Evolutionary conservation across 2,329 filamentous ascomycete species (phyloP), one percentile per base, ranked within the genome.

Genomic region (Chrysoporthe deuterocubensis): DNA sequence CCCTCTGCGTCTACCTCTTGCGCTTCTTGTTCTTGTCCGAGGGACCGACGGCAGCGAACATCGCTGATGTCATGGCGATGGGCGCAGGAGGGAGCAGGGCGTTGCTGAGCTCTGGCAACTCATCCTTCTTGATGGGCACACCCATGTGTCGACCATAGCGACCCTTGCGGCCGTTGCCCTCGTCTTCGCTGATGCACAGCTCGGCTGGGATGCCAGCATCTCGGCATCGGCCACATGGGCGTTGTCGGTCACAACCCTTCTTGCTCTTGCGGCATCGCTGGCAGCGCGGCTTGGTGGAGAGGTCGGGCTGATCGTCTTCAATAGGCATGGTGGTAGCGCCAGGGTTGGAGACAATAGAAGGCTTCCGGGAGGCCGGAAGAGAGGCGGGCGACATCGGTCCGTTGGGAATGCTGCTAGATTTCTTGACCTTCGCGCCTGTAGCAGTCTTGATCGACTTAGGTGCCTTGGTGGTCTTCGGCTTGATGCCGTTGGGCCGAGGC

Each of bases 251-350:
- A 77, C 96, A 99, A 14, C 96, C 96, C 82, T 99, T 99, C 86
- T 99, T 99, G 82, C 95, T 98, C 88, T 99, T 99, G 75, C 96
- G 92, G 85, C 96, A 99, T 68, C 96, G 92, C 79, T 99, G 96
- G 84, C 96, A 99, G 71, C 96, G 94, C 67, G 96, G 96, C 81
- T 98, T 97, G 72, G 92, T 94, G 0, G 95, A 97, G 26, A 98
- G 83, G 74, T 99, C 95, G 3, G 94, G 96, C 61, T 97, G 84
- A 67, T 97, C 94, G 72, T 97, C 93, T 72, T 94, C 93, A 43
- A 84, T 83, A 60, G 84, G 87, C 8, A 82, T 81, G 5, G 83
- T 71, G 48, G 78, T 75, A 5, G 43, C 59, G 16, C 78, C 78
- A 16, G 62, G 37, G 57, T 79, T 80, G 16, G 92, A 93, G 13